Conservation (phyloP, 306 rosid species). For the Cicer judaicum region DNA sequence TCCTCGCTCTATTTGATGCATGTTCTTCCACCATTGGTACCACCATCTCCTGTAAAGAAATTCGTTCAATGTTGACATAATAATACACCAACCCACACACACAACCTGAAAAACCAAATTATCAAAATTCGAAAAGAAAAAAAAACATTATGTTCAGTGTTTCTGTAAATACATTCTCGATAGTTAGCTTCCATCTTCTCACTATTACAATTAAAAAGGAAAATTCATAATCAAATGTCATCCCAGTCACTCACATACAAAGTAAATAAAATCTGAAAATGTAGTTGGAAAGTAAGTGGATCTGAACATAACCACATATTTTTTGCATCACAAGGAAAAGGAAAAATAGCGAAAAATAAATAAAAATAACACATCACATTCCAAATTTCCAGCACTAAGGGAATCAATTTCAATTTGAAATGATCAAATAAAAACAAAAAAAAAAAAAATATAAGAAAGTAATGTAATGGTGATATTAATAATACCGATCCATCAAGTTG, state of each 20-base stretch:
- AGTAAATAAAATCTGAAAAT: too few relatives aligned
- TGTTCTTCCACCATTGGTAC: slow-evolving; percentile 48
- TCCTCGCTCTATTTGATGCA: slow-evolving; percentile 54
- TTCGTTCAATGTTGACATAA: slow-evolving; percentile 25
- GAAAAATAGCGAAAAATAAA: background rate
- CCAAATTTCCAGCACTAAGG: slow-evolving; percentile 29
- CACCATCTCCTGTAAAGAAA: slow-evolving; percentile 73
- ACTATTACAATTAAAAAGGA: too few relatives aligned
- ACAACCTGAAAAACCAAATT: slow-evolving; percentile 2
- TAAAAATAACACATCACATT: background rate
- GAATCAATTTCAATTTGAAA: background rate
- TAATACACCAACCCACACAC: slow-evolving; percentile 4
- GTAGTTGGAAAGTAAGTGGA: too few relatives aligned
- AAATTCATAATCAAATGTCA: too few relatives aligned
- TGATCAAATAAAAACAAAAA: background rate
- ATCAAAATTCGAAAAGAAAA: background rate
- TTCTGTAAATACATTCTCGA: too few relatives aligned
- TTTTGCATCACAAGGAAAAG: slow-evolving; percentile 9
- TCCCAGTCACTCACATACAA: too few relatives aligned
- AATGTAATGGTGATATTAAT: background rate
- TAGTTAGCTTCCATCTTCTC: too few relatives aligned
- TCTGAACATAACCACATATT: background rate
- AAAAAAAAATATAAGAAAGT: background rate
- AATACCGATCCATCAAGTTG: slow-evolving; percentile 84
- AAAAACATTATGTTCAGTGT: too few relatives aligned